A percentile compares a stretch with the other conserved stretches of the same genome.
These are phyloP conservation scores for Ceratocystis cubensis DNA, from an alignment of 2,329 filamentous ascomycete species.

Conservation along the genomic window DNA sequence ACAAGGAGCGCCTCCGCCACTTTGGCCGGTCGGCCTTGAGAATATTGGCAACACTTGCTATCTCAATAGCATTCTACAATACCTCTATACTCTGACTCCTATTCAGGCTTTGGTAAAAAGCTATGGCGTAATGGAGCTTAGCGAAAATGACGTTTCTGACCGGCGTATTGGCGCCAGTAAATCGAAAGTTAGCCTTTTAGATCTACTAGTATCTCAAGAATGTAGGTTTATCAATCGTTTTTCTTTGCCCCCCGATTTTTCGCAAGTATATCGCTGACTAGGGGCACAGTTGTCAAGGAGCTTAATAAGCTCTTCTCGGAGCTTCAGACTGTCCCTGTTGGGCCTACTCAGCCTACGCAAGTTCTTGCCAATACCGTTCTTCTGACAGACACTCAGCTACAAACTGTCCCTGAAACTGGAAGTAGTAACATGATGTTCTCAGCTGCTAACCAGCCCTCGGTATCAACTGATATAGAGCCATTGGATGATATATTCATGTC, in stretches of 20 bases:
- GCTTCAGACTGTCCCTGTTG: slow-evolving; percentile 50
- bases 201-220: slow-evolving; percentile 53
- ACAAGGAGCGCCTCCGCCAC: slow-evolving; percentile 34
- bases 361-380: slow-evolving; percentile 71
- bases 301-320: slow-evolving; percentile 57
- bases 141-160: slow-evolving; percentile 48
- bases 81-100: slow-evolving; percentile 78
- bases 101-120: slow-evolving; percentile 69
- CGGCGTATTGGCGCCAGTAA: slow-evolving; percentile 63
- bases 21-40: slow-evolving; percentile 53
- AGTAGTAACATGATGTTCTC: neutral
- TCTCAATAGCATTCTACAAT: slow-evolving; percentile 89
- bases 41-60: slow-evolving; percentile 99
- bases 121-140: slow-evolving; percentile 58
- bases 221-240: slow-evolving; percentile 45
- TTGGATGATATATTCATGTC: slow-evolving; percentile 16
- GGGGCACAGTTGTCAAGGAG: slow-evolving; percentile 54
- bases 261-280: neutral
- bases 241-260: neutral
- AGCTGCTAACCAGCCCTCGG: neutral
- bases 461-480: neutral
- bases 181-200: slow-evolving; percentile 40
- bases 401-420: slow-evolving; percentile 10
- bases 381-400: slow-evolving; percentile 33
- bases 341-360: slow-evolving; percentile 57